Conservation (phyloP, 2,329 filamentous ascomycete species). For the Phialocephala sp. region DNA sequence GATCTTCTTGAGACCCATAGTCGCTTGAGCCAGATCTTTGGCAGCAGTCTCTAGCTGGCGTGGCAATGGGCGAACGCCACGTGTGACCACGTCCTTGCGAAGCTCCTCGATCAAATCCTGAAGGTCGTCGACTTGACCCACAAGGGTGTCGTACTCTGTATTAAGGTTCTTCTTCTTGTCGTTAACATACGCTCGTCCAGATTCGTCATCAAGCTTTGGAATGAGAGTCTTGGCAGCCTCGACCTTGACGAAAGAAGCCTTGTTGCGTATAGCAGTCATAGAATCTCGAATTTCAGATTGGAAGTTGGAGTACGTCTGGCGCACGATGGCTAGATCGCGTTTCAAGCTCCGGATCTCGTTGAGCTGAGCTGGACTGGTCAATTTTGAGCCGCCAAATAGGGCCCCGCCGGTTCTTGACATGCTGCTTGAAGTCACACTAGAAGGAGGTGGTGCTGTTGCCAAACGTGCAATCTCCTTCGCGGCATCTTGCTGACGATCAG, state of each 20-base stretch:
- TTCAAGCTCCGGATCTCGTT: slow-evolving; percentile 81
- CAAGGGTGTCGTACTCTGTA: slow-evolving; percentile 86
- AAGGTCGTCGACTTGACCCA: slow-evolving; percentile 93
- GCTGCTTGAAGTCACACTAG: slow-evolving; percentile 39
- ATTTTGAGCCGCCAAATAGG: slow-evolving; percentile 40
- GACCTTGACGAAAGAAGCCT: slow-evolving; percentile 81
- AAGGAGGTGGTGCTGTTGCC: slow-evolving; percentile 33
- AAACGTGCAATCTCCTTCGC: slow-evolving; percentile 79
- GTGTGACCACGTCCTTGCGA: slow-evolving; percentile 92
- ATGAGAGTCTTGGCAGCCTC: slow-evolving; percentile 72
- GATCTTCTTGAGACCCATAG: slow-evolving; percentile 89
- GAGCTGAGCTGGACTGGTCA: slow-evolving; percentile 62
- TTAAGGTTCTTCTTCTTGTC: slow-evolving; percentile 86
- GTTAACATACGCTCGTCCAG: slow-evolving; percentile 85
- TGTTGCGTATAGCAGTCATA: slow-evolving; percentile 82
- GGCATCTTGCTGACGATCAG: slow-evolving; percentile 87
- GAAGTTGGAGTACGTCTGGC: slow-evolving; percentile 92
- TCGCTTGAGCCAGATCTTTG: slow-evolving; percentile 83
- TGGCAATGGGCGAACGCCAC: slow-evolving; percentile 88
- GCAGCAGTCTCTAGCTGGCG: slow-evolving; percentile 87
- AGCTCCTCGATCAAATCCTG: slow-evolving; percentile 96
- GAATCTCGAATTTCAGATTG: slow-evolving; percentile 86
- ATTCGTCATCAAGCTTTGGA: slow-evolving; percentile 75
- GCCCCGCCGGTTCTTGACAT: slow-evolving; percentile 35
- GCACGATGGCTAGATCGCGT: slow-evolving; percentile 86